Evolutionary conservation across 2,329 filamentous ascomycete genomes (phyloP).

Genomic region (Dactylonectria macrodidyma): DNA sequence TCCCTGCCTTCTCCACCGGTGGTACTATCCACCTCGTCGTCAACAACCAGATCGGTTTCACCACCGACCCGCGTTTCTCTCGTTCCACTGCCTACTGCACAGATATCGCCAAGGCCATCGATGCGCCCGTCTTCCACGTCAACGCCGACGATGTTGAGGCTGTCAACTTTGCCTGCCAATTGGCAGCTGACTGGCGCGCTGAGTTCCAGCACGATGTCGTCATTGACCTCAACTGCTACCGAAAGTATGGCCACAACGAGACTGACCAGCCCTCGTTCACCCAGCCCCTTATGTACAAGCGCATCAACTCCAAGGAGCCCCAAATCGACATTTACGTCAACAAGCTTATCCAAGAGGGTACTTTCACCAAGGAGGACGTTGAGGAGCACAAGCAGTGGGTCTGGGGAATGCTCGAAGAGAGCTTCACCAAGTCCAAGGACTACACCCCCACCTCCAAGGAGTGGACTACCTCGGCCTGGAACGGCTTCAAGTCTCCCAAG

Average conservation of each 20-base stretch:
- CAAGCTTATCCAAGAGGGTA: slow-evolving; percentile 91
- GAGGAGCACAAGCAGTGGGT: slow-evolving; percentile 99
- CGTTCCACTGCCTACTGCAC: slow-evolving; percentile 99
- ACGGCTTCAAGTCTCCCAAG: slow-evolving; percentile 99
- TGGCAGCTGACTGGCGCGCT: slow-evolving; percentile 97
- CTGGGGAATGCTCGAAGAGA: slow-evolving; percentile 98
- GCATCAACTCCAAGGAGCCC: slow-evolving; percentile 86
- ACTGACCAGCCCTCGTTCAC: slow-evolving; percentile 99
- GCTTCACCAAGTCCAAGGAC: slow-evolving; percentile 96
- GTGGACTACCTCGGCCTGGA: slow-evolving; percentile 99
- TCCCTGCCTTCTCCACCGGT: slow-evolving; percentile 96
- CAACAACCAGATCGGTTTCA: slow-evolving; percentile 99
- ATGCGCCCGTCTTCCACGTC: slow-evolving; percentile 98
- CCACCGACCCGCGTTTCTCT: slow-evolving; percentile 96
- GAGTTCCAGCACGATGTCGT: slow-evolving; percentile 99
- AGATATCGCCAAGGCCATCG: slow-evolving; percentile 98
- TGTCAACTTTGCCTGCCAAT: slow-evolving; percentile 97
- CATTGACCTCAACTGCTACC: slow-evolving; percentile 98
- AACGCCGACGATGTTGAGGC: slow-evolving; percentile 99
- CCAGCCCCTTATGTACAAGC: slow-evolving; percentile 99
- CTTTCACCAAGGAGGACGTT: slow-evolving; percentile 96
- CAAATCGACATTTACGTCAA: slow-evolving; percentile 94
- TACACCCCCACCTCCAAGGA: slow-evolving; percentile 97
- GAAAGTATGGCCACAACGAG: slow-evolving; percentile 99
- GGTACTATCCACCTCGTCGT: slow-evolving; percentile 97